Evolutionary conservation across 495 filamentous ascomycete genomes (phyloP), one percentile per base, ranked within the genome.

Genomic region (Tuber indicum): DNA sequence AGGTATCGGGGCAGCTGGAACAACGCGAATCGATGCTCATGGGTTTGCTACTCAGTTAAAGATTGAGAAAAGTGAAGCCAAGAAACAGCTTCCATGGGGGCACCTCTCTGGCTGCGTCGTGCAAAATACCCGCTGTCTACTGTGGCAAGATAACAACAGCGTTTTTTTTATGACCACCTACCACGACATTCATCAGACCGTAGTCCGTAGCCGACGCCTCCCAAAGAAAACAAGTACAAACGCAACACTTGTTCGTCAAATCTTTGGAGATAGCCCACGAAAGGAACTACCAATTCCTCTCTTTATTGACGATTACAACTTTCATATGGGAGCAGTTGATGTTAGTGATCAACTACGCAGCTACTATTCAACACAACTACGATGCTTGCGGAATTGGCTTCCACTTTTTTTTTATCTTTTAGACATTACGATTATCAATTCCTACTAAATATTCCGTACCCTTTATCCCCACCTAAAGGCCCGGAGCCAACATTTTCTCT

Each of bases 281-380:
- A 74, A 44, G 36, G 4, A 5, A 3, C 14, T 69, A 14, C 19
- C 39, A 36, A 78, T 81, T n/a, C 76, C 76, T 52, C 26, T 41
- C 39, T 43, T 62, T 41, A 49, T 71, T 16, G 39, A 36, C 21
- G 71, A 75, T 47, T 52, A 75, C 32, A 62, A 70, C 21, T 36
- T 70, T 78, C 74, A 72, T 82, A 82, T 81, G 69, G 76, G 81
- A 75, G 78, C 76, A 45, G 77, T 84, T 32, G 77, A 82, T 81
- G 75, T 84, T 70, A 78, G 75, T 41, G 81, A 82, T 75, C 77
- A 81, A 49, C 49, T 76, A 12, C 41, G 72, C 14, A 76, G 76
- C 45, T 77, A 77, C 45, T 84, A 81, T 70, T 62, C 75, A 58
- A 79, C 73, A 45, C 79, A 84, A 36, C 43, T 74, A 43, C 3